Evolutionary conservation across 768 basidiomycete genomes (phyloP).

Genomic region (Rubroboletus pulcherrimus): DNA sequence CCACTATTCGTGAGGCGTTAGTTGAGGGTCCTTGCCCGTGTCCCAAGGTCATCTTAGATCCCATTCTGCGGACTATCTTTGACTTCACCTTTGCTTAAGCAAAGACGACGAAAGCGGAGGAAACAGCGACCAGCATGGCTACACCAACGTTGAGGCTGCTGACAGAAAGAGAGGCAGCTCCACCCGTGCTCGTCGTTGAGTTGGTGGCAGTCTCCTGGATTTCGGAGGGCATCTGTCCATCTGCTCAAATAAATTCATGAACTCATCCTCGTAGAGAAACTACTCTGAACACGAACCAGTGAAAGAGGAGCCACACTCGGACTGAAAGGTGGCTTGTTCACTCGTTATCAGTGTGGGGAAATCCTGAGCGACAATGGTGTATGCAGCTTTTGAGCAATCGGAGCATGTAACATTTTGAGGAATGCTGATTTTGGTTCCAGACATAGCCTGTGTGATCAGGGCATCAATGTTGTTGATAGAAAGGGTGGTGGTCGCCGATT

Average conservation of each 20-base stretch:
- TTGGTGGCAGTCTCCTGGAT: constrained; percentile 25
- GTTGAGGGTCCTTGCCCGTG: neutral
- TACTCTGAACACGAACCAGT: constrained; percentile 38
- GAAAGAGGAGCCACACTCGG: constrained; percentile 49
- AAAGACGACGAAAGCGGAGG: constrained; percentile 34
- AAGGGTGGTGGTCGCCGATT: constrained; percentile 32
- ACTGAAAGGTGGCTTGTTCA: constrained; percentile 28
- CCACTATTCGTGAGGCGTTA: neutral
- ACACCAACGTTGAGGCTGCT: constrained; percentile 23
- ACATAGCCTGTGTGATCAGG: constrained; percentile 4
- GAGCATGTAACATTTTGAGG: constrained; percentile 47
- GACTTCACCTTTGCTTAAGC: constrained; percentile 22
- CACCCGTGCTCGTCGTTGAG: constrained; percentile 19
- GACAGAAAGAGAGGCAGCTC: constrained; percentile 20
- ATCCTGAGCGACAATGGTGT: constrained; percentile 38
- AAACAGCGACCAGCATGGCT: constrained; percentile 31
- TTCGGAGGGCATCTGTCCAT: constrained; percentile 29
- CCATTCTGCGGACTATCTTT: no score
- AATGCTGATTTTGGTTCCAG: constrained; percentile 9
- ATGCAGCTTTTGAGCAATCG: constrained; percentile 50
- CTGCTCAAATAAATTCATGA: constrained; percentile 18
- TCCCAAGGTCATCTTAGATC: neutral
- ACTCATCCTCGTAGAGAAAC: neutral
- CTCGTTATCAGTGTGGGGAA: constrained; percentile 34
- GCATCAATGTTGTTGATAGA: constrained; percentile 17